Conservation (phyloP, 2,329 filamentous ascomycete species). For the Trichophyton mentagrophytes region DNA sequence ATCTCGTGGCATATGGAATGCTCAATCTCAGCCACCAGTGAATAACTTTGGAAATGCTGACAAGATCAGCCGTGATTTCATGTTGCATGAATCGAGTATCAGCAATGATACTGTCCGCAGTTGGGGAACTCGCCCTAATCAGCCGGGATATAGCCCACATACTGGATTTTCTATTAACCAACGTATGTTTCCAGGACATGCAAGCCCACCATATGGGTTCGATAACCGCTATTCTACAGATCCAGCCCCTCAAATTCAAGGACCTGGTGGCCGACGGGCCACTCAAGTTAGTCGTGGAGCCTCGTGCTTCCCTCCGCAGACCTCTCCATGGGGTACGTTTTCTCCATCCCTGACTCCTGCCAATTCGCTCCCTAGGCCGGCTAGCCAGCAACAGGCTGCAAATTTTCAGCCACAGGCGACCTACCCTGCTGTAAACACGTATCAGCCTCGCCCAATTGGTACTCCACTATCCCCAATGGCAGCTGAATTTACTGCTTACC, state of each 20-base stretch:
- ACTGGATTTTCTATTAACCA: conserved; percentile 19
- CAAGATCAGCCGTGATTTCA: conserved; percentile 15
- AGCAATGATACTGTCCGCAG: conserved; percentile 21
- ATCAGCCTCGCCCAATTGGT: conserved; percentile 46
- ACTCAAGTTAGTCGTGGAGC: conserved; percentile 23
- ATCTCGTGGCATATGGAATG: conserved; percentile 23
- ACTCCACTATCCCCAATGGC: conserved; percentile 61
- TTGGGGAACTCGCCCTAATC: conserved; percentile 20
- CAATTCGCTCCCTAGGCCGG: conserved; percentile 19
- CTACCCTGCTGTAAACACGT: conserved; percentile 27
- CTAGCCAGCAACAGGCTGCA: conserved; percentile 20
- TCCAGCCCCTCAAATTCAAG: conserved; percentile 20
- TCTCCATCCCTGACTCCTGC: conserved; percentile 16
- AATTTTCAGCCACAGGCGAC: conserved; percentile 24
- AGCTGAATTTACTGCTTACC: conserved; percentile 54
- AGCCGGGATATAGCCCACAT: conserved; percentile 15
- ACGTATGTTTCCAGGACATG: conserved; percentile 26
- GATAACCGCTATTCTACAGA: conserved; percentile 23
- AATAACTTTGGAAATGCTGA: conserved; percentile 15
- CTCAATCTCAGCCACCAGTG: conserved; percentile 11
- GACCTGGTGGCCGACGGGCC: conserved; percentile 20
- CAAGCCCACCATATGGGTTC: conserved; percentile 21
- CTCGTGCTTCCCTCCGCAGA: conserved; percentile 23
- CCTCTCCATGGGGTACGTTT: conserved; percentile 25
- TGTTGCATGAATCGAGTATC: conserved; percentile 14